Percentiles rank a stretch among this genome's conserved stretches.
Evolutionary conservation across 495 filamentous ascomycete species (phyloP).

Genomic region (Lophium mytilinum): DNA sequence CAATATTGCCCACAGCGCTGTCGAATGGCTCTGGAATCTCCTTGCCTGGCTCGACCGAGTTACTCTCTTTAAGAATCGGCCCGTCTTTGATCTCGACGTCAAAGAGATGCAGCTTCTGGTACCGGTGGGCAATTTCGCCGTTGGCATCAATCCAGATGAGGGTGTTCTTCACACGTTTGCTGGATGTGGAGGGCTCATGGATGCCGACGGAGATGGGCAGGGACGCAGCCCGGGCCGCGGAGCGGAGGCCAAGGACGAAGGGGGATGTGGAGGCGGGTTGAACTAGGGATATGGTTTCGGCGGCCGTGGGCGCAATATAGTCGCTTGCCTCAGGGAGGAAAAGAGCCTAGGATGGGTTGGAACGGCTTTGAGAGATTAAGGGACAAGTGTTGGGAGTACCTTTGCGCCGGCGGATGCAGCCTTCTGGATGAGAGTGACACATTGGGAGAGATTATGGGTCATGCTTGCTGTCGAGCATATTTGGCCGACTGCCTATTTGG

Average conservation of each 20-base stretch:
- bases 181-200: conserved; percentile 61
- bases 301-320: conserved; percentile 63
- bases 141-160: conserved; percentile 62
- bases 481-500: conserved; percentile 70
- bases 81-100: conserved; percentile 61
- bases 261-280: conserved; percentile 45
- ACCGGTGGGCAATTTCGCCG: conserved; percentile 53
- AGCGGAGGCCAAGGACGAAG: conserved; percentile 67
- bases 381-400: conserved; percentile 38
- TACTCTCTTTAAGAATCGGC: conserved; percentile 56
- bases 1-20: conserved; percentile 65
- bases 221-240: conserved; percentile 48
- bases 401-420: conserved; percentile 69
- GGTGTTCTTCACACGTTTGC: conserved; percentile 52
- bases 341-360: conserved; percentile 48
- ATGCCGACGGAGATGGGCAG: conserved; percentile 83
- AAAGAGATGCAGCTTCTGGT: conserved; percentile 76
- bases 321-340: conserved; percentile 91
- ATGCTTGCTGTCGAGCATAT: conserved; percentile 76
- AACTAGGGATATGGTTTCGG: conserved; percentile 60
- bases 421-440: conserved; percentile 59
- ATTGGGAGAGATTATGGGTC: conserved; percentile 69
- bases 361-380: not conserved
- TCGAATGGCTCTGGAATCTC: conserved; percentile 59
- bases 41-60: conserved; percentile 53